Evolutionary conservation across 805 yeast species (phyloP).

Genomic region (Candida dajiaensis): DNA sequence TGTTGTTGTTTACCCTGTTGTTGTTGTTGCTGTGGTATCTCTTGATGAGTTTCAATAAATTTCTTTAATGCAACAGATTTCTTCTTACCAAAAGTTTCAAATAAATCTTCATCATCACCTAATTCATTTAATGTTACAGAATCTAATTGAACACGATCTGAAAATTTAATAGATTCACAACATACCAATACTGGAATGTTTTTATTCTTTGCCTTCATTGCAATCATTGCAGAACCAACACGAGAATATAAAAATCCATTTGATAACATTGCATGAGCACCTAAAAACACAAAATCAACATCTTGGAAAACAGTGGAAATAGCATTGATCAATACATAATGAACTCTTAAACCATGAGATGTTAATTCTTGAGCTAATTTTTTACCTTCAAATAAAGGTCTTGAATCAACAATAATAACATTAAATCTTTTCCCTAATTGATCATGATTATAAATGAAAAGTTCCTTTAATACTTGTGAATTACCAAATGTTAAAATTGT

Average conservation of each 20-base stretch:
- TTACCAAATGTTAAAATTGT: constrained; percentile 86
- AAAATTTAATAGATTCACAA: constrained; percentile 90
- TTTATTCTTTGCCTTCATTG: constrained; percentile 83
- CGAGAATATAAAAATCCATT: constrained; percentile 91
- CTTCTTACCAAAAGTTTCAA: constrained; percentile 39
- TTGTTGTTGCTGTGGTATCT: constrained; percentile 17
- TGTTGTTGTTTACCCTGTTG: constrained; percentile 18
- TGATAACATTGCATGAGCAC: constrained; percentile 96
- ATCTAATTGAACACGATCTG: constrained; percentile 93
- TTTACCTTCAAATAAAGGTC: constrained; percentile 93
- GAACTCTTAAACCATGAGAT: constrained; percentile 54
- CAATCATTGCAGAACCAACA: constrained; percentile 90
- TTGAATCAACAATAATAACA: constrained; percentile 84
- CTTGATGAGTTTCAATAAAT: constrained; percentile 40
- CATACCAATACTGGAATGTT: constrained; percentile 93
- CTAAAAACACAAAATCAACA: constrained; percentile 86
- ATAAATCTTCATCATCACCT: constrained; percentile 70
- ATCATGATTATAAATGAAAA: constrained; percentile 64
- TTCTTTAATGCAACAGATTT: constrained; percentile 53
- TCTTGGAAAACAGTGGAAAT: constrained; percentile 75
- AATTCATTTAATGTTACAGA: constrained; percentile 92
- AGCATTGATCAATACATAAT: constrained; percentile 76
- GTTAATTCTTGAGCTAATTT: constrained; percentile 62
- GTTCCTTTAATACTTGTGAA: constrained; percentile 73
- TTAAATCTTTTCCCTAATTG: constrained; percentile 65